A percentile compares a stretch with the other conserved stretches of the same genome.
phyloP scores from a whole-genome alignment of 805 yeast species.

The Phaffomyces opuntiae region DNA sequence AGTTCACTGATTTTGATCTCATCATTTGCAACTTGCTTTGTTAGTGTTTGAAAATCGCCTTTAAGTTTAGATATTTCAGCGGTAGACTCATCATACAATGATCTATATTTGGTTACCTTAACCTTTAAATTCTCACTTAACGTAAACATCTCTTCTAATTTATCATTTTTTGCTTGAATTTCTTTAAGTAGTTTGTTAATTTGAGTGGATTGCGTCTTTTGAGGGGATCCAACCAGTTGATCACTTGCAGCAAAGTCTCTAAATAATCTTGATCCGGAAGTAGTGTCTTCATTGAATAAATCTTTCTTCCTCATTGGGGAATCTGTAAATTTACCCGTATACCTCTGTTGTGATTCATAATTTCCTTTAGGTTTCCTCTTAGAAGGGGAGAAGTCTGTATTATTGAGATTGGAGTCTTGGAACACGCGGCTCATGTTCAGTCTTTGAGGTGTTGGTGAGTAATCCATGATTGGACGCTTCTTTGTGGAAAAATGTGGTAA shows the following conservation, averaged over 20 bases:
- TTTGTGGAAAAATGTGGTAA: no score
- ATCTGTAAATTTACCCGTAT: slow-evolving; percentile 17
- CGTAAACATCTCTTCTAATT: slow-evolving; percentile 26
- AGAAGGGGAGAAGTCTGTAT: slow-evolving; percentile 12
- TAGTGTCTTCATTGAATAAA: slow-evolving; percentile 6
- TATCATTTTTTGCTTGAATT: slow-evolving; percentile 27
- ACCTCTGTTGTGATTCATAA: slow-evolving; percentile 15
- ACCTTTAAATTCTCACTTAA: slow-evolving; percentile 27
- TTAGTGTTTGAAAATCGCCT: no score
- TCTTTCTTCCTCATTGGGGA: slow-evolving; percentile 14
- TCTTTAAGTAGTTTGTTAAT: slow-evolving; percentile 31
- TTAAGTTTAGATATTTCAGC: no score
- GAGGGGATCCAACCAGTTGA: slow-evolving; percentile 25
- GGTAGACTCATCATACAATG: no score
- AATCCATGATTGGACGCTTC: slow-evolving; percentile 15
- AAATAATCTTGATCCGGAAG: slow-evolving; percentile 17
- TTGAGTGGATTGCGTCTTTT: slow-evolving; percentile 28
- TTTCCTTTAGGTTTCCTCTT: slow-evolving; percentile 6
- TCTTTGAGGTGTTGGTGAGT: slow-evolving; percentile 21
- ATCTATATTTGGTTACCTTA: slow-evolving; percentile 28
- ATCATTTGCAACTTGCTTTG: slow-evolving; percentile 21
- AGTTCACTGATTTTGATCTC: slow-evolving; percentile 12
- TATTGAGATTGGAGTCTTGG: slow-evolving; percentile 18
- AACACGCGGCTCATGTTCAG: slow-evolving; percentile 17
- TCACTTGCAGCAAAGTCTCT: slow-evolving; percentile 11